A percentile compares a stretch with the other conserved stretches of the same genome.
Evolutionary conservation across 2,329 filamentous ascomycete species (phyloP).

Genomic region (Gyromitra esculenta): DNA sequence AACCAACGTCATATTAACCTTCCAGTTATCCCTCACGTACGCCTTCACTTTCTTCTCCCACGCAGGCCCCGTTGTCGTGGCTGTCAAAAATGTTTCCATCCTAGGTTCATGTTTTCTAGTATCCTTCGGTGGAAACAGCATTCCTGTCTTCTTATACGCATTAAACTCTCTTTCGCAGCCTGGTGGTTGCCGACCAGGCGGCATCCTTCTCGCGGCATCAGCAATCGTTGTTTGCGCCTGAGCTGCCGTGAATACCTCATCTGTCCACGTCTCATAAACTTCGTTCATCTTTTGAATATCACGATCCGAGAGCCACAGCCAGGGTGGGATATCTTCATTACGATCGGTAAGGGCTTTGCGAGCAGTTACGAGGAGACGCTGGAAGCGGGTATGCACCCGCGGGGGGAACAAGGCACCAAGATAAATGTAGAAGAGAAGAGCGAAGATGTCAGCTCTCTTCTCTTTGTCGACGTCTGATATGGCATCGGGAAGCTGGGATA

Average conservation of each 20-base stretch:
- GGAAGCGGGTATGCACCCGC: conserved; percentile 28
- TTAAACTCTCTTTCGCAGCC: conserved; percentile 37
- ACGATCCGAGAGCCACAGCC: conserved; percentile 37
- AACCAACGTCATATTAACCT: conserved; percentile 43
- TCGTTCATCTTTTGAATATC: conserved; percentile 7
- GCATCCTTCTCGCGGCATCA: conserved; percentile 5
- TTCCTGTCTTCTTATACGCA: conserved; percentile 33
- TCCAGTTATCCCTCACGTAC: conserved; percentile 38
- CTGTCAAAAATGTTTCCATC: conserved; percentile 23
- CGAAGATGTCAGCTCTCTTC: conserved; percentile 20
- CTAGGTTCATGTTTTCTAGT: conserved; percentile 14
- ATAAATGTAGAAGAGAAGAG: conserved; percentile 37
- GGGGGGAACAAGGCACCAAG: conserved; percentile 32
- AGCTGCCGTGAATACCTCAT: conserved; percentile 25
- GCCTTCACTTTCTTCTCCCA: conserved; percentile 36
- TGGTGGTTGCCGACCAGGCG: conserved; percentile 14
- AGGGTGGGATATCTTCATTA: conserved; percentile 21
- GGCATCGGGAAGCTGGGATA: conserved; percentile 5
- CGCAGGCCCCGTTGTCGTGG: not conserved
- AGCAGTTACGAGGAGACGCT: conserved; percentile 19
- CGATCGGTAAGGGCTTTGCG: not conserved
- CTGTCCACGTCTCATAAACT: conserved; percentile 15
- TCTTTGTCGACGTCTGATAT: conserved; percentile 8
- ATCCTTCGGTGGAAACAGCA: conserved; percentile 27
- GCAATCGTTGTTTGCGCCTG: conserved; percentile 35